Base-by-base conservation (phyloP, 2,329 filamentous ascomycete genomes). In the Mycosphaerelloides madeirae region DNA sequence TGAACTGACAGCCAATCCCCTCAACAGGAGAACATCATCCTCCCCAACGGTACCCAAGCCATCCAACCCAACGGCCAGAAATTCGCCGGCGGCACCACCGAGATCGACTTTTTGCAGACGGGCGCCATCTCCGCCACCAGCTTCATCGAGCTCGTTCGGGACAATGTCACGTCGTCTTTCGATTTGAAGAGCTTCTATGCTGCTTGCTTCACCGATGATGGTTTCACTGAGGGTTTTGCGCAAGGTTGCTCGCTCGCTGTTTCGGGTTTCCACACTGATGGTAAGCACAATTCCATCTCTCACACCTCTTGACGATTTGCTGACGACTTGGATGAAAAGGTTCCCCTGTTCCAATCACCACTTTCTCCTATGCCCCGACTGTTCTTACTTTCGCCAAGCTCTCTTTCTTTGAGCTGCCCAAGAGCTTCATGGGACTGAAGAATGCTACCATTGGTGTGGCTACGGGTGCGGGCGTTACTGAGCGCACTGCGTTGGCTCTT, bases 101-200 rank as follows among this genome's bases (percentile, higher is more conserved):
- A 32, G 31, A 16, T 44, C 31, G 38, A 41, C 15, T 41, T 32
- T 19, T 41, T 41, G 28, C 38, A 41, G 29, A 28, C 33, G 28
- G 38, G 38, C 29, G 29, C 28, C 38, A 14, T 19, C 4, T 16
- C 28, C 28, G 31, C 33, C 38, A 32, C 31, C 16, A 41, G 38
- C 38, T 41, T 18, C 38, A 41, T 41, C n/a, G 28, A 41, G 29
- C 29, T 41, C 28, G 5, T 31, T 6, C 38, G 38, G 12, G 28
- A 29, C 25, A n/a, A 28, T 5, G 29, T 15, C 25, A 29, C 33
- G 12, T 8, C 38, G 28, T 41, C 38, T 31, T 40, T 41, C 29
- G 38, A 41, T 29, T 19, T 41, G 20, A 32, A 41, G 14, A 31
- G 11, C 29, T 18, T 41, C 38, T 39, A 29, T 25, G 13, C 19